A percentile compares a stretch with the other conserved stretches of the same genome.
Conservation (phyloP, 768 basidiomycete genomes). For the Lactarius sanguifluus region DNA sequence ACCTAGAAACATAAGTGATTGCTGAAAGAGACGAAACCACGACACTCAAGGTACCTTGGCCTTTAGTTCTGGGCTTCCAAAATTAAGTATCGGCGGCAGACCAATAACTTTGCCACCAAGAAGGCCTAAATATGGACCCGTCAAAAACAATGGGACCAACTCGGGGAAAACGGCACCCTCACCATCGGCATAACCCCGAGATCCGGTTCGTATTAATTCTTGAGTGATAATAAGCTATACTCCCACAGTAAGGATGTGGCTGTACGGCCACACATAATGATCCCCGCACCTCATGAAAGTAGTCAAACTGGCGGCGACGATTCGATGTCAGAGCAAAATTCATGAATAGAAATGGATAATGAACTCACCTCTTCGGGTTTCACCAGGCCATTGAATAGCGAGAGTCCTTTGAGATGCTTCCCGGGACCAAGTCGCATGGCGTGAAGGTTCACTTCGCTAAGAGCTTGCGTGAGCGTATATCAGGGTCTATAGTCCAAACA, state of each 20-base stretch:
- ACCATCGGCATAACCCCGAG: constrained; percentile 79
- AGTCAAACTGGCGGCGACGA: constrained; percentile 57
- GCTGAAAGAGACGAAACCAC: background rate
- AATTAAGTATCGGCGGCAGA: constrained; percentile 83
- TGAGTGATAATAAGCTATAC: constrained; percentile 36
- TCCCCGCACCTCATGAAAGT: constrained; percentile 72
- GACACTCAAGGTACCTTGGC: constrained; percentile 37
- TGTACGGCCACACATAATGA: background rate
- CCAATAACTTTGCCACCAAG: constrained; percentile 79
- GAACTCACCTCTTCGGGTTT: constrained; percentile 61
- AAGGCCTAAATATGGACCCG: constrained; percentile 38
- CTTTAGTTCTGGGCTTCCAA: constrained; percentile 63
- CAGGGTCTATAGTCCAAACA: background rate
- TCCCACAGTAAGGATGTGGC: background rate
- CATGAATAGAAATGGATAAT: background rate
- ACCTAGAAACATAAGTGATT: constrained; percentile 31
- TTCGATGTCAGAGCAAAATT: background rate
- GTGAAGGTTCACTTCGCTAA: constrained; percentile 68
- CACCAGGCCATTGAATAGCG: constrained; percentile 71
- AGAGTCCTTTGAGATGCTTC: constrained; percentile 79
- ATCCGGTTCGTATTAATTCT: constrained; percentile 50
- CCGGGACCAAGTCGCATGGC: constrained; percentile 96
- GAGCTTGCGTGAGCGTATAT: constrained; percentile 29
- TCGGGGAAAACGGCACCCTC: background rate
- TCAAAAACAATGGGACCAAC: constrained; percentile 17